phyloP scores from a whole-genome alignment of 441 rosid species.

The Gossypium aridum region DNA sequence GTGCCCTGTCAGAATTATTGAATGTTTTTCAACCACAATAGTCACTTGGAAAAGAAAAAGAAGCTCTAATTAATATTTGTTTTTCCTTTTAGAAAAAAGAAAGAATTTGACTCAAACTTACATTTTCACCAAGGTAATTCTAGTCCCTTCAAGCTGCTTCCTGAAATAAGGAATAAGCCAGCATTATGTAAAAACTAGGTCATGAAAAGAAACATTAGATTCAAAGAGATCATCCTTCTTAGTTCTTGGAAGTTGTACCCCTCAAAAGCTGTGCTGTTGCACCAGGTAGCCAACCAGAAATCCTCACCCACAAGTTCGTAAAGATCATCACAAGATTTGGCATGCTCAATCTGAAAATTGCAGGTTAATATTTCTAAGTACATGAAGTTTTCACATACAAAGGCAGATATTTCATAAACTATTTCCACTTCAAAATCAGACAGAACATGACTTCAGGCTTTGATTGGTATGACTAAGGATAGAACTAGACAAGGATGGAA shows the following conservation, averaged over 20 bases:
- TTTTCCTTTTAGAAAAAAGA: neutral
- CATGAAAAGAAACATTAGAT: conserved; percentile 12
- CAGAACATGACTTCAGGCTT: neutral
- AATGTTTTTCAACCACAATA: conserved; percentile 12
- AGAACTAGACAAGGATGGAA: neutral
- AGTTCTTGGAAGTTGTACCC: conserved; percentile 44
- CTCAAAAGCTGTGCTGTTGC: conserved; percentile 74
- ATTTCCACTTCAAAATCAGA: conserved; percentile 11
- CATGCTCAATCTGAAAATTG: conserved; percentile 56
- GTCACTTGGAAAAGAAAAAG: neutral
- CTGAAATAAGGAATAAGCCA: conserved; percentile 41
- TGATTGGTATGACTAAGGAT: neutral
- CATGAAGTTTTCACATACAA: neutral
- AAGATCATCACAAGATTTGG: conserved; percentile 74
- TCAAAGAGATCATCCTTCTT: conserved; percentile 14
- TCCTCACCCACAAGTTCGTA: conserved; percentile 86
- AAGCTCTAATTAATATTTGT: conserved; percentile 1
- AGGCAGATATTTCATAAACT: neutral
- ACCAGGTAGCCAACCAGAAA: conserved; percentile 96
- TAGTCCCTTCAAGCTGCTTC: conserved; percentile 95
- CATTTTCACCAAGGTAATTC: conserved; percentile 79
- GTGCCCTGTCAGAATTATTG: conserved; percentile 44
- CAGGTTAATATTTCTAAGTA: conserved; percentile 9
- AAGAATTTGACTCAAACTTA: conserved; percentile 15
- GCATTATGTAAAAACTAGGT: neutral